Conservation (phyloP, 2,329 filamentous ascomycete genomes). For the Lizonia empirigonia region DNA sequence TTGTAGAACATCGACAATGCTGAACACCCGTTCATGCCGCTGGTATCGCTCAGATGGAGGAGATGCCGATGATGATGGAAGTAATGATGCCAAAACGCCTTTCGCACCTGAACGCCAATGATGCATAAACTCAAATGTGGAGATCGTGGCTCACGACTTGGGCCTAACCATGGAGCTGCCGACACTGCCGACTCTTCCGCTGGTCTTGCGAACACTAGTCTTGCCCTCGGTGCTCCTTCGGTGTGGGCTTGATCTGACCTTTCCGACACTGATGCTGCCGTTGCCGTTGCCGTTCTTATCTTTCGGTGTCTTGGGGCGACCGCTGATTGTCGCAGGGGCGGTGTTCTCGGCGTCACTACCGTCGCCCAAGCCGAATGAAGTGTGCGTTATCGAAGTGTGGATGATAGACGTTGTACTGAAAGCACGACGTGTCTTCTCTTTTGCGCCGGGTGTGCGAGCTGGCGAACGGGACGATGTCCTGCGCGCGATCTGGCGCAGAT, state of each 20-base stretch:
- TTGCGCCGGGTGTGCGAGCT: conserved; percentile 60
- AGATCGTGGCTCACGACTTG: conserved; percentile 33
- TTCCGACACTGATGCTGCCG: conserved; percentile 50
- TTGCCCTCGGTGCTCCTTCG: conserved; percentile 56
- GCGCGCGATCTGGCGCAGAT: conserved; percentile 66
- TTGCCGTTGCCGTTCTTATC: conserved; percentile 49
- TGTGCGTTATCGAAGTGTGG: conserved; percentile 44
- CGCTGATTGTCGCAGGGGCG: conserved; percentile 33
- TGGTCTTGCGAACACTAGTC: conserved; percentile 57
- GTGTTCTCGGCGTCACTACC: conserved; percentile 57
- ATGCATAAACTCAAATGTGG: conserved; percentile 15
- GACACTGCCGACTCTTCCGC: conserved; percentile 56
- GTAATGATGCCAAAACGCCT: conserved; percentile 28
- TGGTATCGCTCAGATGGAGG: conserved; percentile 15
- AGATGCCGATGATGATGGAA: conserved; percentile 23
- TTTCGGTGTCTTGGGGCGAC: conserved; percentile 54
- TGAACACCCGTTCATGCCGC: conserved; percentile 17
- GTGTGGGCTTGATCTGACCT: conserved; percentile 51
- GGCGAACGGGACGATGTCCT: conserved; percentile 70
- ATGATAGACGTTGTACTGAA: conserved; percentile 71
- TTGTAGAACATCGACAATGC: conserved; percentile 22
- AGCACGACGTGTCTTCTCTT: conserved; percentile 70
- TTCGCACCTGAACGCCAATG: conserved; percentile 27
- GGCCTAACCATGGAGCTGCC: conserved; percentile 41
- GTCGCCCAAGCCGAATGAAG: conserved; percentile 43